Percentiles rank a stretch among this genome's conserved stretches.
phyloP scores from a whole-genome alignment of 306 rosid species.

The Cucumis hystrix region DNA sequence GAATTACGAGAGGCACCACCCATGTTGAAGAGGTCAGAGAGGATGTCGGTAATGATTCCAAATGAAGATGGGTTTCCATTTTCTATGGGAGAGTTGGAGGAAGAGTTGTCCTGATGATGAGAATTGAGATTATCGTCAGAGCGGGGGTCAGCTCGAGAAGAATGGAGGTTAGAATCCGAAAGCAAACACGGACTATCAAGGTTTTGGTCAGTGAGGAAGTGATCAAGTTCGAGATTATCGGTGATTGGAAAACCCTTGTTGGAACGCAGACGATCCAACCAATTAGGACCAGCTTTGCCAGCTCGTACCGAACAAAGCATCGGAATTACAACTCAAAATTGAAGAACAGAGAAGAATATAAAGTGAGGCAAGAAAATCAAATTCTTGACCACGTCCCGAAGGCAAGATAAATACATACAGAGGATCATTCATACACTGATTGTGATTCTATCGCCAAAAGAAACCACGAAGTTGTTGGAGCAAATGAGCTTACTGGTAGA shows the following conservation, averaged over 20 bases:
- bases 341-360: not conserved
- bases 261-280: slow-evolving; percentile 92
- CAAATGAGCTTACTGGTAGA: no score
- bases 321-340: not conserved
- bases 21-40: slow-evolving; percentile 61
- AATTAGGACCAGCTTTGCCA: slow-evolving; percentile 47
- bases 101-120: not conserved
- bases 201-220: slow-evolving; percentile 30
- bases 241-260: slow-evolving; percentile 60
- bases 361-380: not conserved
- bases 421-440: no score
- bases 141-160: slow-evolving; percentile 11
- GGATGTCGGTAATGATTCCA: slow-evolving; percentile 26
- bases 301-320: slow-evolving; percentile 64
- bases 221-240: slow-evolving; percentile 46
- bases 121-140: not conserved
- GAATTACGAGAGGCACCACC: slow-evolving; percentile 26
- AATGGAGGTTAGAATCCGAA: slow-evolving; percentile 4
- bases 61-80: slow-evolving; percentile 9
- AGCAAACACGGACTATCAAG: slow-evolving; percentile 2
- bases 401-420: no score
- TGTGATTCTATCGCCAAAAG: no score
- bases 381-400: no score
- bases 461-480: no score
- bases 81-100: not conserved